Evolutionary conservation across 306 rosid species (phyloP), one percentile per base, ranked within the genome.

Genomic region (Albizia julibrissin): DNA sequence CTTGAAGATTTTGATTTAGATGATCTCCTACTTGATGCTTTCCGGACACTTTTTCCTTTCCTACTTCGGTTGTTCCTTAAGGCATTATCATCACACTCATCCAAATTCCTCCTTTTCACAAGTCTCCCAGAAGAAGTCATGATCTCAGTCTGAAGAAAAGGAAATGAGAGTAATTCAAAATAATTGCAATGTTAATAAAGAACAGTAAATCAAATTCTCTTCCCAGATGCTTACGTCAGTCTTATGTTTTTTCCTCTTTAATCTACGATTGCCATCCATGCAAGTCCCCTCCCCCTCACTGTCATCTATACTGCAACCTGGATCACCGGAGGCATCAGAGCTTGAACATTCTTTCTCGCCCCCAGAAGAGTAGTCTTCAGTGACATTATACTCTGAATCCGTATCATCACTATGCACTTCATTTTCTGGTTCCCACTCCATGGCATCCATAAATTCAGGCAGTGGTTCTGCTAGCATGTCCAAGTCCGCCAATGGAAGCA

Each of bases 81-180:
- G 50, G 85, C 49, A 83, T 88, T 89, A 12, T 80, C 94, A 82
- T 90, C 98, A 86, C 83, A 77, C 88, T 89, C 97, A 64, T 93
- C 98, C 87, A 93, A 87, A 89, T 93, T 93, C 86, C 94, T 92
- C 87, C 94, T 88, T 87, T 96, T 96, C 76, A 93, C 93, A 52
- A 94, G 97, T 88, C 99, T 96, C 77, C 99, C 99, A 77, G 99
- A 96, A 84, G 98, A 96, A 76, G 97, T 93, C 94, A 84, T 86
- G 78, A 92, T 82, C 85, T 91, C 98, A 72, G 69, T 80, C 99
- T 94, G 94, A 82, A 83, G 85, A 80, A 82, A 76, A 81, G 33
- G 43, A 81, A 79, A 61, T 27, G 61, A 42, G 75, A 85, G 86
- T 59, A 78, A 82, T 37, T 87, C 74, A 72, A 76, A 82, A 67